Evolutionary conservation across 1,139 yeast genomes (phyloP).

Genomic region (Hansenula lynferdii): DNA sequence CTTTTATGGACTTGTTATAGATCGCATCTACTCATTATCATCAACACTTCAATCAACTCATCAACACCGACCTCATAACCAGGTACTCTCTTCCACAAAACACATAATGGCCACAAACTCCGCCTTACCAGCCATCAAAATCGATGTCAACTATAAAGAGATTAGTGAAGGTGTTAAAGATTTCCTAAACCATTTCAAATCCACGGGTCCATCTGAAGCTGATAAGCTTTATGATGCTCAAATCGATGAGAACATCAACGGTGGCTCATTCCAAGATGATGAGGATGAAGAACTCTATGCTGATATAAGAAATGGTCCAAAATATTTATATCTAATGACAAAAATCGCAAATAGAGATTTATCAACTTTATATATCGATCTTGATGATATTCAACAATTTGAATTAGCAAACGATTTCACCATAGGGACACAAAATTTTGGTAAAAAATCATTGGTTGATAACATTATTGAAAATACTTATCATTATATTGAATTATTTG

Average conservation of each 20-base stretch:
- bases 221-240: conserved; percentile 30
- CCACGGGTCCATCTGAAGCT: conserved; percentile 27
- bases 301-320: conserved; percentile 49
- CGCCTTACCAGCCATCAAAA: conserved; percentile 22
- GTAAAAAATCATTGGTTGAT: conserved; percentile 39
- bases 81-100: background rate
- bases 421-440: conserved; percentile 21
- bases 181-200: conserved; percentile 57
- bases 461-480: conserved; percentile 69
- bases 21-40: no score
- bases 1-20: no score
- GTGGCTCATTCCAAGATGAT: background rate
- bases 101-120: conserved; percentile 15
- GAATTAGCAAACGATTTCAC: conserved; percentile 35
- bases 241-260: conserved; percentile 20
- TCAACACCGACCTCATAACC: no score
- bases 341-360: conserved; percentile 78
- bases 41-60: background rate
- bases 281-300: conserved; percentile 23
- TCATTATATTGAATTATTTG: conserved; percentile 75
- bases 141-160: conserved; percentile 52
- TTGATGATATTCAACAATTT: conserved; percentile 76
- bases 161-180: conserved; percentile 48
- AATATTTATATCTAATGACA: conserved; percentile 72
- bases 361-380: conserved; percentile 63